Conservation (phyloP, 2,329 filamentous ascomycete species). For the Colletotrichum incanum region DNA sequence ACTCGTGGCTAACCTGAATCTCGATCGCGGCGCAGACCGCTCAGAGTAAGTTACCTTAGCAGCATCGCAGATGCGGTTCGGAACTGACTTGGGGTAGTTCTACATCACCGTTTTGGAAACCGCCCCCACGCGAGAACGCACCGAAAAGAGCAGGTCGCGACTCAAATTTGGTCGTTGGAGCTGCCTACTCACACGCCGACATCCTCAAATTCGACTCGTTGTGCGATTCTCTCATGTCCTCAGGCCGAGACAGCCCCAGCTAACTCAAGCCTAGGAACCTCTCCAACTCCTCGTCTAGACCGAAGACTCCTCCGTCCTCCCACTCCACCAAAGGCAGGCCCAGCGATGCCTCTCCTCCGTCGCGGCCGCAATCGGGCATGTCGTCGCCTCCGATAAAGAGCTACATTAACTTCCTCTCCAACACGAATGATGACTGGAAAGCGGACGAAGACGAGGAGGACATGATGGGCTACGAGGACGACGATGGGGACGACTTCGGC, state of each 20-base stretch:
- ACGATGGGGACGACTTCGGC: constrained; percentile 95
- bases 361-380: constrained; percentile 65
- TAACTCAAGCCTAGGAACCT: constrained; percentile 65
- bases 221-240: constrained; percentile 65
- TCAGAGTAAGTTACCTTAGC: constrained; percentile 69
- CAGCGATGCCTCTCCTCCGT: constrained; percentile 71
- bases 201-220: constrained; percentile 89
- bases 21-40: constrained; percentile 63
- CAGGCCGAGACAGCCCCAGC: background rate
- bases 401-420: constrained; percentile 86
- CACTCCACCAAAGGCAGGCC: constrained; percentile 68
- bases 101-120: constrained; percentile 90
- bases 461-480: constrained; percentile 84
- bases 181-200: constrained; percentile 96
- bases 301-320: constrained; percentile 82
- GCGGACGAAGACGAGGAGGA: constrained; percentile 82
- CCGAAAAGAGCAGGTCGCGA: constrained; percentile 72
- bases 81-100: constrained; percentile 69
- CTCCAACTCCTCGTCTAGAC: constrained; percentile 74
- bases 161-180: constrained; percentile 86
- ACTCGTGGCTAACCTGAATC: constrained; percentile 44
- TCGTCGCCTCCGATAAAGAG: constrained; percentile 78
- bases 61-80: constrained; percentile 50
- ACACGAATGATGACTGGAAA: constrained; percentile 87
- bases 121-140: constrained; percentile 68